phyloP scores from a whole-genome alignment of 768 basidiomycete genomes.

The Naematelia aurantialba region DNA sequence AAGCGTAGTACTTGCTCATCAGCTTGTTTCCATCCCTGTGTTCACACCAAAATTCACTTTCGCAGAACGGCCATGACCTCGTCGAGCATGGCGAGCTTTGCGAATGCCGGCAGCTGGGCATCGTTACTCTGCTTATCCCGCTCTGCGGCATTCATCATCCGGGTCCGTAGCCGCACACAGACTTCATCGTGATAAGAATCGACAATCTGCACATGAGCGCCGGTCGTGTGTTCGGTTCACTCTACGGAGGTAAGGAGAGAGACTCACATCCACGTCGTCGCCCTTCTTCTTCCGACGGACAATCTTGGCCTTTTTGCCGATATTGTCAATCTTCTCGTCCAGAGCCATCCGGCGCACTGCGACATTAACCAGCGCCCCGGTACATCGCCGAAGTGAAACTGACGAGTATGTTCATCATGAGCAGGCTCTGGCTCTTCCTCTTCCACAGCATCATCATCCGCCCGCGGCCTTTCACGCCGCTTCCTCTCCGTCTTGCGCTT shows the following conservation, averaged over 20 bases:
- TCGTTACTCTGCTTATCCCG: constrained; percentile 76
- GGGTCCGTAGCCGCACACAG: constrained; percentile 78
- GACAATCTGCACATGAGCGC: constrained; percentile 49
- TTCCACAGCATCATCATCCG: constrained; percentile 57
- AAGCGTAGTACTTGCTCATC: constrained; percentile 64
- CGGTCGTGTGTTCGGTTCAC: constrained; percentile 20
- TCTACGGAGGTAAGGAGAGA: neutral
- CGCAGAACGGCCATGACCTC: constrained; percentile 88
- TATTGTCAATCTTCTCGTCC: constrained; percentile 80
- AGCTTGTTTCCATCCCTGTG: neutral
- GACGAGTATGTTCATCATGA: constrained; percentile 58
- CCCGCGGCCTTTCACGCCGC: constrained; percentile 49
- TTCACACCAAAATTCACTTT: constrained; percentile 61
- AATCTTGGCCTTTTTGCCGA: constrained; percentile 71
- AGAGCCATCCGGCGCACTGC: constrained; percentile 72
- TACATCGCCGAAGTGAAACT: constrained; percentile 9
- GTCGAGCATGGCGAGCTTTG: constrained; percentile 78
- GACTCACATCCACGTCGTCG: constrained; percentile 67
- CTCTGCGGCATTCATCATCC: constrained; percentile 81
- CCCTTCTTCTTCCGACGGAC: constrained; percentile 60
- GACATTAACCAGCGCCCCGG: constrained; percentile 1
- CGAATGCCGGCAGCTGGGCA: constrained; percentile 73
- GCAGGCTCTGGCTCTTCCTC: constrained; percentile 64
- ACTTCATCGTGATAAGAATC: constrained; percentile 87
- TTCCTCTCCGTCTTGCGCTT: constrained; percentile 50